Evolutionary conservation across 2,329 filamentous ascomycete genomes (phyloP).

Genomic region (Venturia nashicola): DNA sequence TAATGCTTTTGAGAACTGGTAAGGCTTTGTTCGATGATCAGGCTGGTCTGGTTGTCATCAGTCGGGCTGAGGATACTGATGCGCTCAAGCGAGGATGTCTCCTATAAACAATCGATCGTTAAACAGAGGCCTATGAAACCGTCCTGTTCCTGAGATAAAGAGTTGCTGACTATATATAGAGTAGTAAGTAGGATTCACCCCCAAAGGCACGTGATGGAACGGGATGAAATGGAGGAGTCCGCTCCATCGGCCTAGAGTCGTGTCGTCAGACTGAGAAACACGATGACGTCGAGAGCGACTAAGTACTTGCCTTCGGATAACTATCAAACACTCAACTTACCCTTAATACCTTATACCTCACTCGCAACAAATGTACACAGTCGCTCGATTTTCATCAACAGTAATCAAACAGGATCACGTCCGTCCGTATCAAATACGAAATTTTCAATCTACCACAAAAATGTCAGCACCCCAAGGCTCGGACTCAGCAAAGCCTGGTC

Average conservation of each 20-base stretch:
- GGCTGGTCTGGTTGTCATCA: too few relatives aligned
- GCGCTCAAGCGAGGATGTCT: too few relatives aligned
- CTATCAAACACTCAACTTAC: neutral
- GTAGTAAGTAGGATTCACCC: too few relatives aligned
- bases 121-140: too few relatives aligned
- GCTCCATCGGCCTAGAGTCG: neutral
- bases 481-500: constrained; percentile 35
- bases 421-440: neutral
- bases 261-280: neutral
- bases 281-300: neutral
- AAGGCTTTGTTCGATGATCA: too few relatives aligned
- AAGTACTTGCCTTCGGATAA: neutral
- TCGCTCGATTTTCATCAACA: neutral
- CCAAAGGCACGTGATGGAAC: too few relatives aligned
- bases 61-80: too few relatives aligned
- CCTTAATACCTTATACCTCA: neutral
- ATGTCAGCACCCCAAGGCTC: constrained; percentile 1
- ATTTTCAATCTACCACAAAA: neutral
- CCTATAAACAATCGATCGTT: too few relatives aligned
- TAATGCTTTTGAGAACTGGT: too few relatives aligned
- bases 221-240: too few relatives aligned
- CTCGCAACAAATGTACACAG: neutral
- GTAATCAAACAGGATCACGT: neutral
- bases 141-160: too few relatives aligned
- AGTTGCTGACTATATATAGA: too few relatives aligned